phyloP scores from a whole-genome alignment of 495 filamentous ascomycete species.

The Daldinia loculata region DNA sequence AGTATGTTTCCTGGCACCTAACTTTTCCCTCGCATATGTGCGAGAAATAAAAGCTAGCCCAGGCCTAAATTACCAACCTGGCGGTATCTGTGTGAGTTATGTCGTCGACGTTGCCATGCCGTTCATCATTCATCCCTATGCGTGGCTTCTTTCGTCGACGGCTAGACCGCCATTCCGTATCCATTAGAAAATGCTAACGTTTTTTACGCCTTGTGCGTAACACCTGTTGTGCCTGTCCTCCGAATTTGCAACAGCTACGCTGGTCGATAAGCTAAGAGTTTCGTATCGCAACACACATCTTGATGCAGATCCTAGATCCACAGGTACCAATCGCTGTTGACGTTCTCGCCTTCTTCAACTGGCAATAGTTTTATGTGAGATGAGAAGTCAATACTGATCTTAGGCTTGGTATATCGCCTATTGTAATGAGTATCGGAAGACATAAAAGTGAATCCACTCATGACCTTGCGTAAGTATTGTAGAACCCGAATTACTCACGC shows the following conservation, averaged over 20 bases:
- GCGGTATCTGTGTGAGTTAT: constrained; percentile 6
- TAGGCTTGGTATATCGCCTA: constrained; percentile 10
- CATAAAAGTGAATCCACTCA: constrained; percentile 6
- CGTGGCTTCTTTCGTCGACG: constrained; percentile 7
- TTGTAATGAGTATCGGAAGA: not conserved
- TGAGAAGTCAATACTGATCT: constrained; percentile 12
- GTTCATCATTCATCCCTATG: constrained; percentile 9
- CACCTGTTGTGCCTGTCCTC: constrained; percentile 8
- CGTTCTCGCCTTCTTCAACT: constrained; percentile 10
- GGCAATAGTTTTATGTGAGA: constrained; percentile 12
- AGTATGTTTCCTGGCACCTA: not conserved
- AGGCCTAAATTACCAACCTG: constrained; percentile 15
- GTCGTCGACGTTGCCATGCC: constrained; percentile 19
- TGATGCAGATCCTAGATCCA: constrained; percentile 17
- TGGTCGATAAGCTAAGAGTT: constrained; percentile 8
- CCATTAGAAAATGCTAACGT: constrained; percentile 30
- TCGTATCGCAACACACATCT: constrained; percentile 23
- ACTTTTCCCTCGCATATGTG: not conserved
- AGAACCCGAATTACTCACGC: not conserved
- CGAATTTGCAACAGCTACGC: constrained; percentile 11
- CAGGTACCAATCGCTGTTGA: constrained; percentile 5
- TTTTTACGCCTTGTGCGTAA: constrained; percentile 4
- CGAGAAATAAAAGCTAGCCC: not conserved
- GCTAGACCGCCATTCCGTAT: constrained; percentile 14
- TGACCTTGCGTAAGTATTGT: constrained; percentile 2